A percentile compares a stretch with the other conserved stretches of the same genome.
Conservation (phyloP, 2,329 filamentous ascomycete species). For the Cladosporium sp. region DNA sequence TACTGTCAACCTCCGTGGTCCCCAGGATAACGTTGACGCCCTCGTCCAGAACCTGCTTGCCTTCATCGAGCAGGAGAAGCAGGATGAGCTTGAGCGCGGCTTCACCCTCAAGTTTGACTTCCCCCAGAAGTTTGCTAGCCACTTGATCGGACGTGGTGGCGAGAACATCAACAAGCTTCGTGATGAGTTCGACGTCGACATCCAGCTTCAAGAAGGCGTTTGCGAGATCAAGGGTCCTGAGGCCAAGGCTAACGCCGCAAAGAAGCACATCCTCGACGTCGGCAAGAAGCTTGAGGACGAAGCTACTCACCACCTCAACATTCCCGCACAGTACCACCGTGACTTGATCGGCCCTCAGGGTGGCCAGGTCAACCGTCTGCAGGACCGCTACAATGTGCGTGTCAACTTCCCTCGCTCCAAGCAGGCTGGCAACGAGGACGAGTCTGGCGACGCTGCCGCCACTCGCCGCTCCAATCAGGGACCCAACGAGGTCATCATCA, state of each 20-base stretch:
- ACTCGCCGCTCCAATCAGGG: slow-evolving; percentile 64
- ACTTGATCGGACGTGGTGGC: slow-evolving; percentile 68
- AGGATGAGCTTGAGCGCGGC: slow-evolving; percentile 90
- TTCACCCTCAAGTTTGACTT: slow-evolving; percentile 88
- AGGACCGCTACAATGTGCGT: slow-evolving; percentile 88
- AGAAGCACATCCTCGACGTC: slow-evolving; percentile 75
- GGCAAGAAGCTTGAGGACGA: slow-evolving; percentile 88
- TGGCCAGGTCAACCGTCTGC: slow-evolving; percentile 83
- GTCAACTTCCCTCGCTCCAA: slow-evolving; percentile 87
- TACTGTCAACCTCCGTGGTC: slow-evolving; percentile 70
- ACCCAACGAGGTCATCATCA: slow-evolving; percentile 84
- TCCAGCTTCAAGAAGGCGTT: slow-evolving; percentile 91
- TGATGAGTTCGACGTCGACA: slow-evolving; percentile 70
- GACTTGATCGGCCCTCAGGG: slow-evolving; percentile 90
- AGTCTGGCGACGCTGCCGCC: slow-evolving; percentile 69
- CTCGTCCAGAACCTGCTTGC: slow-evolving; percentile 71
- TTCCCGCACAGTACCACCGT: slow-evolving; percentile 90
- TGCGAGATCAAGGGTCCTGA: slow-evolving; percentile 95
- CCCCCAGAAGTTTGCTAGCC: slow-evolving; percentile 90
- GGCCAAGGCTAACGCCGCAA: slow-evolving; percentile 87
- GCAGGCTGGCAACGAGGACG: slow-evolving; percentile 61
- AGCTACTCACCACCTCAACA: slow-evolving; percentile 80
- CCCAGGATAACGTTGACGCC: slow-evolving; percentile 68
- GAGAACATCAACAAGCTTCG: slow-evolving; percentile 69
- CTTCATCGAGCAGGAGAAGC: slow-evolving; percentile 84